Evolutionary conservation across 2,329 filamentous ascomycete genomes (phyloP).

Genomic region (Fusarium redolens): DNA sequence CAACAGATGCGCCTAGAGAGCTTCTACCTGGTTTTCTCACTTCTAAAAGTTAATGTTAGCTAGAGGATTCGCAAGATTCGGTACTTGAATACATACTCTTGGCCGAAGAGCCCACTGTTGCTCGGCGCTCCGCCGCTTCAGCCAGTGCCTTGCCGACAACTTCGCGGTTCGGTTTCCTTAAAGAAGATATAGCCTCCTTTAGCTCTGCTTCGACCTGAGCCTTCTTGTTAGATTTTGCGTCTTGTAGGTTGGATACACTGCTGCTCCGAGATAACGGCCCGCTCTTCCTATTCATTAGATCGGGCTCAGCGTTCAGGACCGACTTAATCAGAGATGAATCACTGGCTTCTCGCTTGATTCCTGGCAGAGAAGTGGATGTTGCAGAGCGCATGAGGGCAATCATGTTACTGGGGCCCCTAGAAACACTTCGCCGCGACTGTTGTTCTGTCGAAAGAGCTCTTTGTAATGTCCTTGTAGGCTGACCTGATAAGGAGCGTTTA

Average conservation of each 20-base stretch:
- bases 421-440: conserved; percentile 64
- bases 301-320: conserved; percentile 57
- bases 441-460: conserved; percentile 71
- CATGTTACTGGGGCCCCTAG: conserved; percentile 66
- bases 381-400: conserved; percentile 76
- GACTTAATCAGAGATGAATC: conserved; percentile 66
- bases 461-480: conserved; percentile 65
- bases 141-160: conserved; percentile 74
- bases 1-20: conserved; percentile 54
- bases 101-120: conserved; percentile 56
- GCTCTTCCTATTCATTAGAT: conserved; percentile 55
- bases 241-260: conserved; percentile 63
- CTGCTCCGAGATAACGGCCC: conserved; percentile 54
- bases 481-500: conserved; percentile 59
- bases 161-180: conserved; percentile 81
- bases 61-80: neutral
- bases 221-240: conserved; percentile 72
- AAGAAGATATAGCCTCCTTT: conserved; percentile 76
- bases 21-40: conserved; percentile 62
- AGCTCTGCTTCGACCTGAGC: conserved; percentile 76
- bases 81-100: conserved; percentile 58
- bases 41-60: conserved; percentile 56
- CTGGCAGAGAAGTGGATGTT: conserved; percentile 69
- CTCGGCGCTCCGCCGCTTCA: conserved; percentile 73
- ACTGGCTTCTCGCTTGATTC: conserved; percentile 76